Conservation (phyloP, 176 grass and related monocot genomes). For the Tuctoria greenei region DNA sequence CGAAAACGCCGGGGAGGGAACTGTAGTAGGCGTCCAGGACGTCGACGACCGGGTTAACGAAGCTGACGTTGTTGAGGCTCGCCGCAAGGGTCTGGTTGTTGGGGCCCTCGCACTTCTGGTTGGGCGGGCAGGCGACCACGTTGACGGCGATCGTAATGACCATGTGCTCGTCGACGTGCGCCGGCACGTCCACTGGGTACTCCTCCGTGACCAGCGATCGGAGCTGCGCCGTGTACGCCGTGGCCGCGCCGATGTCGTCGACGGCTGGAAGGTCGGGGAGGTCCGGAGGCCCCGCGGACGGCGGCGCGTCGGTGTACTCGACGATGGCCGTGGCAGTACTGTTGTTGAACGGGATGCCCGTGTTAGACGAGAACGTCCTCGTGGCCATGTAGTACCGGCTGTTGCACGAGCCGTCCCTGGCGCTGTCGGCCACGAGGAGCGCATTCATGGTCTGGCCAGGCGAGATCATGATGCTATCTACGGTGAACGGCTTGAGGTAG, state of each 20-base stretch:
- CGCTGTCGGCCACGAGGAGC: conserved; percentile 27
- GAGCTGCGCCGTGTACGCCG: conserved; percentile 22
- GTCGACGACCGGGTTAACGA: conserved; percentile 1
- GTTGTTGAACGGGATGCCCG: neutral
- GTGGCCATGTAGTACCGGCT: conserved; percentile 49
- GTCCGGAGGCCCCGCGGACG: neutral
- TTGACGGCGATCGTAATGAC: conserved; percentile 30
- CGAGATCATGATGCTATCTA: conserved; percentile 28
- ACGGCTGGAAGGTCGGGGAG: conserved; percentile 4
- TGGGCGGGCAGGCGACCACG: neutral
- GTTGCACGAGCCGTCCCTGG: neutral
- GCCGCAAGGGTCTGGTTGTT: neutral
- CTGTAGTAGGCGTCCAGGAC: conserved; percentile 42
- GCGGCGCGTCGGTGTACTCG: conserved; percentile 24
- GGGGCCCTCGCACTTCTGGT: neutral
- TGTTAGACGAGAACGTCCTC: neutral
- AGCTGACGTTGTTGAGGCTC: conserved; percentile 58
- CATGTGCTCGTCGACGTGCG: conserved; percentile 35
- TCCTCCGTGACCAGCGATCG: conserved; percentile 26
- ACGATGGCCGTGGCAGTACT: conserved; percentile 37
- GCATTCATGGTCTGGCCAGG: conserved; percentile 43
- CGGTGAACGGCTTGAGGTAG: conserved; percentile 46
- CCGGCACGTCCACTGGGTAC: neutral
- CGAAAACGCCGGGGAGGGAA: conserved; percentile 12
- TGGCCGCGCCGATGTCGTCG: neutral